phyloP scores from a whole-genome alignment of 2,329 filamentous ascomycete genomes.

The Decorospora gaudefroyi region DNA sequence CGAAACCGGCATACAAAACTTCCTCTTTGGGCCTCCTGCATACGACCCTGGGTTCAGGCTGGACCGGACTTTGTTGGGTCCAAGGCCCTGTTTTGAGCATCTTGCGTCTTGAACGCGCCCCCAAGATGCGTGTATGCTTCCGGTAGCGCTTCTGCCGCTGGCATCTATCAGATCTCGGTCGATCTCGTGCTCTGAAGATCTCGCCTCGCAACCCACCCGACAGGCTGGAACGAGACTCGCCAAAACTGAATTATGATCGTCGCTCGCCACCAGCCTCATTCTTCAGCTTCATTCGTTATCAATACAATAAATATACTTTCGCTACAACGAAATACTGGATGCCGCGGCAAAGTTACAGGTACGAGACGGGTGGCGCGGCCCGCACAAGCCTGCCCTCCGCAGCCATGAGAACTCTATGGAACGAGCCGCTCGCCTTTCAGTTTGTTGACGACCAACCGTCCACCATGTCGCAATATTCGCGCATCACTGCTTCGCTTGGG shows the following conservation, averaged over 20 bases:
- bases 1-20: slow-evolving; percentile 10
- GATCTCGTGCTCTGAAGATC: slow-evolving; percentile 20
- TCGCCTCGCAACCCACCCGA: slow-evolving; percentile 24
- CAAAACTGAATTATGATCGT: slow-evolving; percentile 11
- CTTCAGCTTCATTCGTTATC: slow-evolving; percentile 5
- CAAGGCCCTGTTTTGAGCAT: no score
- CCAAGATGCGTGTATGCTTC: slow-evolving; percentile 7
- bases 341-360: not conserved
- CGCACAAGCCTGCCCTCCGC: slow-evolving; percentile 14
- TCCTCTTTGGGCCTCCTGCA: slow-evolving; percentile 27
- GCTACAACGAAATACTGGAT: not conserved
- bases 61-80: slow-evolving; percentile 10
- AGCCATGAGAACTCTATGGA: slow-evolving; percentile 10
- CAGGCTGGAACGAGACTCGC: slow-evolving; percentile 24
- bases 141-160: slow-evolving; percentile 10
- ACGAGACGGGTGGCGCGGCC: slow-evolving; percentile 8
- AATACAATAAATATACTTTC: slow-evolving; percentile 1
- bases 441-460: slow-evolving; percentile 18
- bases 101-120: no score
- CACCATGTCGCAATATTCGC: slow-evolving; percentile 10
- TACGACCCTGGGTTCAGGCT: slow-evolving; percentile 20
- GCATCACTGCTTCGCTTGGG: slow-evolving; percentile 19
- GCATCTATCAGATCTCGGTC: no score
- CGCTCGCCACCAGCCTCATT: slow-evolving; percentile 10
- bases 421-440: slow-evolving; percentile 16